Base-by-base conservation (phyloP, 805 yeast genomes). In the Teunomyces gatunensis region DNA sequence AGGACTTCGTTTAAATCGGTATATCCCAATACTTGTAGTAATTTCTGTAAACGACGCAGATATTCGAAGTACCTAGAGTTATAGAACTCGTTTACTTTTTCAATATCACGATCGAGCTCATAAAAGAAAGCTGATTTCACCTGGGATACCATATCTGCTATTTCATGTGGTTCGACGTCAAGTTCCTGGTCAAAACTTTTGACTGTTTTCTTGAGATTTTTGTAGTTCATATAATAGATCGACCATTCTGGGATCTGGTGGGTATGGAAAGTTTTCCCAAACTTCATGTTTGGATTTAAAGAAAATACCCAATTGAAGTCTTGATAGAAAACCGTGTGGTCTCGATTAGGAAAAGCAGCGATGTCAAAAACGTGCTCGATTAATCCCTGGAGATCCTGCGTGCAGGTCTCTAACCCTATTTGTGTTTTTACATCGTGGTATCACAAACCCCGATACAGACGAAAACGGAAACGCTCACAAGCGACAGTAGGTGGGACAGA, bases 161-260 rank as follows among this genome's bases (percentile, higher is more conserved):
- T 57, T 20, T 37, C 40, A 47, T 48, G 59, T 20, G 47, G 44
- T 4, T 67, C 56, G 23, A 63, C 66, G 39, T 39, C 20, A 1
- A 65, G 59, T 55, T 80, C 80, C 3, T 53, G 54, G 28, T 75
- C 78, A 20, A 88, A 79, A 36, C 74, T 77, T 63, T 88, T 88
- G 67, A 92, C 87, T 57, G 81, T 80, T 59, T 86, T 84, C 71
- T 92, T 92, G 55, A 92, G 74, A 42, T 78, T 81, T 64, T 90
- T 92, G 68, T 92, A 92, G 68, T 89, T 87, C 75, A 92, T 79
- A 60, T 92, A 92, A 58, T 78, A 78, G 48, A 80, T 79, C 43
- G 82, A 75, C 98, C 98, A 92, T 67, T 90, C 96, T 3, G 97
- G 97, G 48, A 91, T 89, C 73, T 90, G 96, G 67, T 92, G 96